Evolutionary conservation across 768 basidiomycete genomes (phyloP).

Genomic region (Brasilioporus rufonigricans): DNA sequence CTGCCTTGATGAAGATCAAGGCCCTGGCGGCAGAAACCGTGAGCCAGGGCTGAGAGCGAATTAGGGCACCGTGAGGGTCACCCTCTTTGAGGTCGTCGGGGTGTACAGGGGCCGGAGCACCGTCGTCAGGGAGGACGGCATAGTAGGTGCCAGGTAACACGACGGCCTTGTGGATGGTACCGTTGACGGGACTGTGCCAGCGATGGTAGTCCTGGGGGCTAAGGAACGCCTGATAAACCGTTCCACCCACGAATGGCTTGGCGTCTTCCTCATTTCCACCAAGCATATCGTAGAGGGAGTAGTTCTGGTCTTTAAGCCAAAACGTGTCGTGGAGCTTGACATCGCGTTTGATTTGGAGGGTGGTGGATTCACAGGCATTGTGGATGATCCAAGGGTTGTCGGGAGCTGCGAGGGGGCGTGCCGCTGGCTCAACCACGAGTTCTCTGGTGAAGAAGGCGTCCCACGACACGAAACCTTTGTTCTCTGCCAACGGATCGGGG

Average conservation of each 20-base stretch:
- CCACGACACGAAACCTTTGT: neutral
- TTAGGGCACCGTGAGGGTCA: neutral
- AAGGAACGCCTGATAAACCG: constrained; percentile 54
- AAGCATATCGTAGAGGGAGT: constrained; percentile 57
- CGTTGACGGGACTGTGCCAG: constrained; percentile 61
- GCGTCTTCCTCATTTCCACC: constrained; percentile 24
- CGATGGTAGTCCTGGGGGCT: constrained; percentile 53
- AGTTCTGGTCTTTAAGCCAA: constrained; percentile 58
- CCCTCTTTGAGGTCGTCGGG: neutral
- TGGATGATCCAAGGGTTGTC: neutral
- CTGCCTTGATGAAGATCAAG: constrained; percentile 53
- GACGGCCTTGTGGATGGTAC: constrained; percentile 25
- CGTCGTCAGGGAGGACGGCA: constrained; percentile 10
- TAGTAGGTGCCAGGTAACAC: constrained; percentile 25
- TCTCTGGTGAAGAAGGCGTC: neutral
- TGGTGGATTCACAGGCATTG: constrained; percentile 52
- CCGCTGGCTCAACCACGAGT: neutral
- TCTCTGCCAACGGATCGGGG: neutral
- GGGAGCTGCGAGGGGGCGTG: neutral
- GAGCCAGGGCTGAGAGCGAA: constrained; percentile 40
- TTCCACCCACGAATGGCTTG: constrained; percentile 43
- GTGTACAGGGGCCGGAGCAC: neutral
- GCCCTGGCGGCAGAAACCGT: constrained; percentile 37
- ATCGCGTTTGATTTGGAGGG: constrained; percentile 34
- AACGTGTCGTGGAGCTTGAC: constrained; percentile 46